Evolutionary conservation across 2,329 filamentous ascomycete species (phyloP).

Genomic region (Neoscytalidium dimidiatum): DNA sequence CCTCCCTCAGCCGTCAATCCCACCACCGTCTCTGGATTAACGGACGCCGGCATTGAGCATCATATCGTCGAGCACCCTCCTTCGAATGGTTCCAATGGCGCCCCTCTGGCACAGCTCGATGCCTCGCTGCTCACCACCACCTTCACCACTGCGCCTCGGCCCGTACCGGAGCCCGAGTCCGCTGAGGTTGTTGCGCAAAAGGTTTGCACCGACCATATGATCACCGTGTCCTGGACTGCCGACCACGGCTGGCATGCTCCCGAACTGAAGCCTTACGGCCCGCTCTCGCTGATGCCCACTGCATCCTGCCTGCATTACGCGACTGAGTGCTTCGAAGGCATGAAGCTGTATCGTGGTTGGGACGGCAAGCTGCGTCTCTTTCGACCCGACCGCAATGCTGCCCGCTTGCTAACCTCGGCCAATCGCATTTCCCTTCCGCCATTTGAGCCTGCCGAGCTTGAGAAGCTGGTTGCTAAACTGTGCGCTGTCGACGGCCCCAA

Average conservation of each 20-base stretch:
- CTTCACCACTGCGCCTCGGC: slow-evolving; percentile 42
- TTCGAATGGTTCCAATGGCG: slow-evolving; percentile 23
- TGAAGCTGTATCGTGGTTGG: slow-evolving; percentile 70
- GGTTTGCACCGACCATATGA: slow-evolving; percentile 82
- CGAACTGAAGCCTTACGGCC: slow-evolving; percentile 74
- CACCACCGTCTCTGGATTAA: slow-evolving; percentile 35
- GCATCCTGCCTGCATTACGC: slow-evolving; percentile 85
- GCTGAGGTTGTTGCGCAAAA: slow-evolving; percentile 43
- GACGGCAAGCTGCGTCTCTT: slow-evolving; percentile 76
- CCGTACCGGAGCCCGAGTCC: slow-evolving; percentile 44
- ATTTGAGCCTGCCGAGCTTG: slow-evolving; percentile 70
- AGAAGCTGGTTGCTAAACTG: slow-evolving; percentile 72
- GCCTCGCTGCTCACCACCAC: slow-evolving; percentile 46
- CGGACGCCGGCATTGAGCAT: slow-evolving; percentile 37
- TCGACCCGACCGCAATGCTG: slow-evolving; percentile 72
- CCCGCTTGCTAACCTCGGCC: slow-evolving; percentile 59
- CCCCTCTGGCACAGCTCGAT: slow-evolving; percentile 41
- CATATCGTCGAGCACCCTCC: slow-evolving; percentile 5
- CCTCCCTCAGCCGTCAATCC: slow-evolving; percentile 8
- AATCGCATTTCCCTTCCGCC: slow-evolving; percentile 71
- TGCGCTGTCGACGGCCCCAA: slow-evolving; percentile 72
- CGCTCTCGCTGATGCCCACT: slow-evolving; percentile 76
- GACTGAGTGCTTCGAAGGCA: slow-evolving; percentile 87
- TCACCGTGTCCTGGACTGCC: slow-evolving; percentile 69
- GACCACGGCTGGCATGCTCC: slow-evolving; percentile 71